A percentile compares a stretch with the other conserved stretches of the same genome.
Conservation (phyloP, 495 filamentous ascomycete genomes). For the Tuber calosporum region DNA sequence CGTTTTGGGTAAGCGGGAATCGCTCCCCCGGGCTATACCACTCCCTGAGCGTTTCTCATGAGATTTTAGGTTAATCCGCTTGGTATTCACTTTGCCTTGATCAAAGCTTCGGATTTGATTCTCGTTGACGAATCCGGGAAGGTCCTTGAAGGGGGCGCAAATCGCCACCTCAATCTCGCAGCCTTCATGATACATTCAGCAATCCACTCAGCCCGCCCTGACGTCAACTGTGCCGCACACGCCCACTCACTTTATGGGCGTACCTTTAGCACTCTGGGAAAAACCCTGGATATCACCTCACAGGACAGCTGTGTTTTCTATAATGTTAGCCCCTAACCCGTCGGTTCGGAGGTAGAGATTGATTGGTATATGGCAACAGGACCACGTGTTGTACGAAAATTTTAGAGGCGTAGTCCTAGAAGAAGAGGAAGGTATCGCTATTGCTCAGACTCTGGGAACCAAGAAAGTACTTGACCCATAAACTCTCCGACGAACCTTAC, state of each 20-base stretch:
- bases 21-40: neutral
- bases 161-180: constrained; percentile 54
- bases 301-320: constrained; percentile 67
- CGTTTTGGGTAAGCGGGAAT: constrained; percentile 56
- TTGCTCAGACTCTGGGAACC: constrained; percentile 56
- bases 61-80: constrained; percentile 57
- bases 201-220: constrained; percentile 62
- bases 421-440: constrained; percentile 61
- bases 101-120: constrained; percentile 65
- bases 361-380: constrained; percentile 3
- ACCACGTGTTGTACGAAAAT: constrained; percentile 39
- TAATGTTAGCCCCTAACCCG: constrained; percentile 43
- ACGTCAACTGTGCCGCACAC: constrained; percentile 66
- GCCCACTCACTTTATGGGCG: constrained; percentile 65
- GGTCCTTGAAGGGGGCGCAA: constrained; percentile 60
- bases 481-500: neutral
- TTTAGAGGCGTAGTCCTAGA: constrained; percentile 71
- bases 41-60: neutral
- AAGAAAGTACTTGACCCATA: constrained; percentile 49
- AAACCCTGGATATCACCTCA: constrained; percentile 62
- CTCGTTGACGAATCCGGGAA: constrained; percentile 58
- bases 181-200: constrained; percentile 62
- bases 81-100: constrained; percentile 61
- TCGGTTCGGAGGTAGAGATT: constrained; percentile 33
- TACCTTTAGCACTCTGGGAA: constrained; percentile 60